A percentile compares a stretch with the other conserved stretches of the same genome.
Evolutionary conservation across 306 rosid genomes (phyloP).

Genomic region (Oxytropis ochrocephala): DNA sequence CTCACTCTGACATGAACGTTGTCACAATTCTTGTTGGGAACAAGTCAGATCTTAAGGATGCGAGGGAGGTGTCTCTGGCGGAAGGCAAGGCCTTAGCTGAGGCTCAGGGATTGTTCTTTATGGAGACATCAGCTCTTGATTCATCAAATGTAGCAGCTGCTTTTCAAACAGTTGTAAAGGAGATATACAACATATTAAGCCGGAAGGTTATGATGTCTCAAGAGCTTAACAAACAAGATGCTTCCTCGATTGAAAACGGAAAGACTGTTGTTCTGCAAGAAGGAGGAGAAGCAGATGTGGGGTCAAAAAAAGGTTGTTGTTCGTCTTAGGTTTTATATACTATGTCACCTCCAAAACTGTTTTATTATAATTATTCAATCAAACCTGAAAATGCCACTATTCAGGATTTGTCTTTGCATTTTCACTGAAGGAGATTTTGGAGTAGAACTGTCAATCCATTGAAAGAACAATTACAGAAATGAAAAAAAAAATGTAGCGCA

Average conservation of each 20-base stretch:
- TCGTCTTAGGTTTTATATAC: slow-evolving; percentile 37
- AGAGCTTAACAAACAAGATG: slow-evolving; percentile 63
- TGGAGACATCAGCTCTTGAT: slow-evolving; percentile 98
- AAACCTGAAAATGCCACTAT: slow-evolving; percentile 20
- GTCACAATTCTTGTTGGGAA: slow-evolving; percentile 93
- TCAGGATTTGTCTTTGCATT: slow-evolving; percentile 17
- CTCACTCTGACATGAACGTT: slow-evolving; percentile 98
- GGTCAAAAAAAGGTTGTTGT: slow-evolving; percentile 69
- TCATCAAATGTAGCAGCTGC: slow-evolving; percentile 86
- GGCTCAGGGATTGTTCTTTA: slow-evolving; percentile 90
- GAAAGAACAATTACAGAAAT: neutral
- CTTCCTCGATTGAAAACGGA: slow-evolving; percentile 51
- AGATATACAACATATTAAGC: slow-evolving; percentile 88
- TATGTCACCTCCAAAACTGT: slow-evolving; percentile 15
- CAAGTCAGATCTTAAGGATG: slow-evolving; percentile 92
- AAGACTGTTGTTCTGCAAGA: slow-evolving; percentile 72
- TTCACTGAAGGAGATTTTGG: slow-evolving; percentile 13
- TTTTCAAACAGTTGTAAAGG: slow-evolving; percentile 86
- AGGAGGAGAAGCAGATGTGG: slow-evolving; percentile 37
- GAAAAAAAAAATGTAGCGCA: neutral
- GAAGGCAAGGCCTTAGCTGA: slow-evolving; percentile 92
- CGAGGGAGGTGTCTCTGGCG: slow-evolving; percentile 83
- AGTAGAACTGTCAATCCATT: slow-evolving; percentile 6
- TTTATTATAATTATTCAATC: slow-evolving; percentile 18
- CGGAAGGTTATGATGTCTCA: slow-evolving; percentile 91